phyloP scores from a whole-genome alignment of 1,139 yeast genomes.

The Suhomyces maxii region DNA sequence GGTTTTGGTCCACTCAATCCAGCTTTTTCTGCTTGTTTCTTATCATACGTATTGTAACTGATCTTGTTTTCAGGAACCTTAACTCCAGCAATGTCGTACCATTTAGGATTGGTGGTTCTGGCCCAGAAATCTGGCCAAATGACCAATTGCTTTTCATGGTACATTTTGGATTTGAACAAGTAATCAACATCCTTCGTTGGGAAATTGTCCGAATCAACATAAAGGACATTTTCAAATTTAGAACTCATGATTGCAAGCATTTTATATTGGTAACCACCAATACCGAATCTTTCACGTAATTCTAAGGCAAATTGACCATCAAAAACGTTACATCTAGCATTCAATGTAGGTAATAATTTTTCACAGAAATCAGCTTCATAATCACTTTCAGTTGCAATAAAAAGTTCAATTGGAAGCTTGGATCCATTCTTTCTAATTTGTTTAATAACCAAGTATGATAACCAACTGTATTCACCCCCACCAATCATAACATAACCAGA shows the following conservation, averaged over 20 bases:
- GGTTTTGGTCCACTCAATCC: constrained; percentile 26
- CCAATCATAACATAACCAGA: constrained; percentile 47
- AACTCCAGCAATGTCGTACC: constrained; percentile 43
- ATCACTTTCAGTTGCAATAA: constrained; percentile 53
- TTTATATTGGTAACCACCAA: constrained; percentile 64
- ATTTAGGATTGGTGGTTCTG: constrained; percentile 49
- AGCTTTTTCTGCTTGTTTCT: constrained; percentile 21
- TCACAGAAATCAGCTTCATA: constrained; percentile 55
- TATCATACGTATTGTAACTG: constrained; percentile 35
- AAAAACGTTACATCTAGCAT: constrained; percentile 57
- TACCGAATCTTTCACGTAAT: constrained; percentile 30
- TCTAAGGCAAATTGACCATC: constrained; percentile 28
- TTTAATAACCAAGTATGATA: constrained; percentile 43
- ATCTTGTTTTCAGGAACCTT: constrained; percentile 40
- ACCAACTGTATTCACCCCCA: constrained; percentile 47
- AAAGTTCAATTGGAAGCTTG: constrained; percentile 43
- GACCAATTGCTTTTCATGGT: constrained; percentile 40
- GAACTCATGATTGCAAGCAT: constrained; percentile 61
- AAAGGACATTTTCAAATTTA: constrained; percentile 56
- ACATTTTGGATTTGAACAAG: constrained; percentile 45
- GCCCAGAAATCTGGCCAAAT: constrained; percentile 58
- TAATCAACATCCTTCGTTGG: constrained; percentile 57
- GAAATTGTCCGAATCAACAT: constrained; percentile 69
- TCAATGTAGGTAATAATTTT: constrained; percentile 45
- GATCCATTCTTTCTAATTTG: constrained; percentile 44